Base-by-base conservation (phyloP, 2,329 filamentous ascomycete genomes). In the Whalleya microplaca region DNA sequence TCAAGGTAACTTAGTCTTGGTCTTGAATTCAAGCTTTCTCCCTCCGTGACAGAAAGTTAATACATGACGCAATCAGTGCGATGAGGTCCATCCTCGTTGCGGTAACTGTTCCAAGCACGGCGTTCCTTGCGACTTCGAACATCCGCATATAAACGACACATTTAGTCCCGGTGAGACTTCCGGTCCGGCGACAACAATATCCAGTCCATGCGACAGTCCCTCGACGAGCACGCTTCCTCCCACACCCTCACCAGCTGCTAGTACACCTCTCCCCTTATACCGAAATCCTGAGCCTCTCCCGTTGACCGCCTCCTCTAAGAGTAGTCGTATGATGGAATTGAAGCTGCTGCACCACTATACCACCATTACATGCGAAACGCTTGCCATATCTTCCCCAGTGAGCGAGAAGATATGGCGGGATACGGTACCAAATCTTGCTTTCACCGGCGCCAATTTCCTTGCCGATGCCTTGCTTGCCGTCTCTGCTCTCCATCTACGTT, bases 41-140 rank as follows among this genome's bases (percentile, higher is more conserved):
- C 14, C 32, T 37, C 10, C 32, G 10, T 16, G 10, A 37, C 32
- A 3, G 5, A 14, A 16, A 37, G 14, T 12, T 37, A 16, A 37
- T 37, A 29, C 32, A 14, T 8, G 9, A 3, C 32, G 18, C 21
- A 32, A 43, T 37, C 49, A 85, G 83, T 89, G 86, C 73, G 85
- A 89, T 67, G 86, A 89, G 71, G 74, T 84, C 10, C 85, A 88
- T 66, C 86, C 86, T 8, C 75, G 80, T 56, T 89, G 86, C 68
- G 83, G 84, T 58, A 88, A 88, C 72, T 89, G 86, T 73, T 73
- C 80, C 53, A 89, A 88, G 66, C 86, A 89, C 72, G 86, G 85
- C 64, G 86, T 88, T 40, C 70, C 76, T 32, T 89, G 86, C 73
- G 86, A 89, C 69, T 89, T 88, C 66, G 83, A 86, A 63, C 78